Evolutionary conservation across 139 green algal genomes (phyloP).

Genomic region (Closterium sp.): DNA sequence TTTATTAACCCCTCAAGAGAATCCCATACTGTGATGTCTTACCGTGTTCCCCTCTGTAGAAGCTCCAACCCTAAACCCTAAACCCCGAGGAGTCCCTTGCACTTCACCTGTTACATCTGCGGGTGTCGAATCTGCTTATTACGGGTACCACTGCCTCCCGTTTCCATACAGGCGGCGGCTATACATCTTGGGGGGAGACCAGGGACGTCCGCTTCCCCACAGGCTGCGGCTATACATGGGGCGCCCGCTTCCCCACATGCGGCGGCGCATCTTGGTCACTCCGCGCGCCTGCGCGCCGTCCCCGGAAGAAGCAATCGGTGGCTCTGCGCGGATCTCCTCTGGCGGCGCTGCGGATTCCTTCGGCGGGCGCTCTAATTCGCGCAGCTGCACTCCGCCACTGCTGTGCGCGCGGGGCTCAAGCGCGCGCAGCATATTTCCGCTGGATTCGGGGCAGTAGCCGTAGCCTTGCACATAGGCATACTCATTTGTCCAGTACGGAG

Average conservation of each 20-base stretch:
- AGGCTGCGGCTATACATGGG: no score
- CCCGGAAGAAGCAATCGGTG: background rate
- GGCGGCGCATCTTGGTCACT: background rate
- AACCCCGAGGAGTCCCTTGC: no score
- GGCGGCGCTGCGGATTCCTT: no score
- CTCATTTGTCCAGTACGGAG: background rate
- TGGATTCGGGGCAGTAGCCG: background rate
- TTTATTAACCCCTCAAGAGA: no score
- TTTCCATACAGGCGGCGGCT: background rate
- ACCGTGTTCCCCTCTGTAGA: no score
- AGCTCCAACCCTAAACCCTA: no score
- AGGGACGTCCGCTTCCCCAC: no score
- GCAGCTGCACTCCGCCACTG: background rate
- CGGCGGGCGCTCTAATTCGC: background rate
- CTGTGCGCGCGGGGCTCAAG: background rate
- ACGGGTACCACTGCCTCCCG: background rate
- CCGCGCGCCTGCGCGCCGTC: no score
- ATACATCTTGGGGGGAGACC: background rate
- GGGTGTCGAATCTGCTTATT: background rate
- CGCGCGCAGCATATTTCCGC: background rate
- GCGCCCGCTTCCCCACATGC: background rate
- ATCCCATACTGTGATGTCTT: no score
- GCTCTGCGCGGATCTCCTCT: no score
- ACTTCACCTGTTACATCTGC: no score
- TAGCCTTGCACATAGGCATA: background rate